Evolutionary conservation across 495 filamentous ascomycete genomes (phyloP).

Genomic region (Evernia prunastri): DNA sequence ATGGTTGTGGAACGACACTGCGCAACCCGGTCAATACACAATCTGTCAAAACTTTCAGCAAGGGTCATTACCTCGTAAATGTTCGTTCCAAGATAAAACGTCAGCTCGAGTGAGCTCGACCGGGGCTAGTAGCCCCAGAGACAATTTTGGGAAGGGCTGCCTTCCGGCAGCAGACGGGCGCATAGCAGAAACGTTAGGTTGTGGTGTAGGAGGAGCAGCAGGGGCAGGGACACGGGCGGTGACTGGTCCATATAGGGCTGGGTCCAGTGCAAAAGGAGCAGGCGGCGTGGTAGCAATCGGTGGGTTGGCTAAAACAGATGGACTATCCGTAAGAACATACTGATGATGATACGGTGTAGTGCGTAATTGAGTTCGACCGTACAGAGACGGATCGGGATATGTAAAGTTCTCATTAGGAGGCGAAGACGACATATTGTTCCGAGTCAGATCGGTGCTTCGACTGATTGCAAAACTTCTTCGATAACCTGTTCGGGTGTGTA

Average conservation of each 20-base stretch:
- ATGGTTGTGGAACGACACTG: neutral
- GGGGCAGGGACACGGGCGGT: neutral
- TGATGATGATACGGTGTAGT: no score
- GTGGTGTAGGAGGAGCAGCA: neutral
- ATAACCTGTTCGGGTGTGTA: slow-evolving; percentile 71
- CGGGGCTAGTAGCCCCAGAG: neutral
- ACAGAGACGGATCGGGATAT: neutral
- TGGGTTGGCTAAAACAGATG: no score
- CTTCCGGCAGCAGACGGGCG: neutral
- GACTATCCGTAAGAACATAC: no score
- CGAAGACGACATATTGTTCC: neutral
- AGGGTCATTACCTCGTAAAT: neutral
- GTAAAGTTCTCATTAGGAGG: neutral
- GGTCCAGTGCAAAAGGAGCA: neutral
- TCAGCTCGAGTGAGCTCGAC: neutral
- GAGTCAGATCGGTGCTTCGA: slow-evolving; percentile 61
- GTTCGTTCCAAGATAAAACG: neutral
- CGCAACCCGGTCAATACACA: neutral
- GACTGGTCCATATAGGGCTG: neutral
- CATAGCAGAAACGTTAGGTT: no score
- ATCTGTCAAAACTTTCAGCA: neutral
- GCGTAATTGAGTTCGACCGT: no score
- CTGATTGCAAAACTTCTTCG: slow-evolving; percentile 67
- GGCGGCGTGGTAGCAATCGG: neutral
- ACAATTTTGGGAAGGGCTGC: neutral